Evolutionary conservation across 495 filamentous ascomycete genomes (phyloP), one percentile per base, ranked within the genome.

Genomic region (Pyronema domesticum): DNA sequence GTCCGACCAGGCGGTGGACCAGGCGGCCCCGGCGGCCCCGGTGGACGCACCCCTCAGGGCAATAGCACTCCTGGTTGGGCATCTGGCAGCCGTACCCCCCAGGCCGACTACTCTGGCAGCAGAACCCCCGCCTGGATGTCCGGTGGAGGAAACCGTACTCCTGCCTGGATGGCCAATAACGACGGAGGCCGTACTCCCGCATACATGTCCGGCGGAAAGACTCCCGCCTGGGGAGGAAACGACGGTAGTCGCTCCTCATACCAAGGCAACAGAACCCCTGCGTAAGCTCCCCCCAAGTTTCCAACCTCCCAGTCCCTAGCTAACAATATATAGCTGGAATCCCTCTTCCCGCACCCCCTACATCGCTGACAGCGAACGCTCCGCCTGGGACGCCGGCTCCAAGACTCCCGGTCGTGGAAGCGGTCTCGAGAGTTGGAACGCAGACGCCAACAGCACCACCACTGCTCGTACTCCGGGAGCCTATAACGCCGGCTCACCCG

Each of bases 191-290:
- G 81, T 34, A 88, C 84, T 37, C 85, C 84, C 1, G 80, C 79
- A 39, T 84, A 79, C 72, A 66, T 68, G 50, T 70, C 71, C 51
- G 73, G 79, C 47, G 72, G 74, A 19, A 78, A 86, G 45, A 91
- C 85, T 3, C 85, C 86, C 3, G 80, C 82, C 7, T 89, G 85
- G 85, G 82, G 80, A 56, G 69, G 60, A 52, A 85, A 86, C 63
- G 86, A 89, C 63, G 87, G 86, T 48, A 83, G 71, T 60, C 78
- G 85, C 36, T 91, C 83, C 8, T 76, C 70, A 55, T 89, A 76
- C 73, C 78, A 83, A 51, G 81, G 74, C 36, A 77, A 76, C 54
- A 74, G 77, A 36, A 80, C 80, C 0, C 79, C 80, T 17, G 77
- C 75, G 62, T 64, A 60, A 42, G 61, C 49, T 17, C 13, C 35